These are phyloP conservation scores for Ustilago shanxiensis DNA, from an alignment of 1,284 basidiomycete genomes.

Conservation along the genomic window DNA sequence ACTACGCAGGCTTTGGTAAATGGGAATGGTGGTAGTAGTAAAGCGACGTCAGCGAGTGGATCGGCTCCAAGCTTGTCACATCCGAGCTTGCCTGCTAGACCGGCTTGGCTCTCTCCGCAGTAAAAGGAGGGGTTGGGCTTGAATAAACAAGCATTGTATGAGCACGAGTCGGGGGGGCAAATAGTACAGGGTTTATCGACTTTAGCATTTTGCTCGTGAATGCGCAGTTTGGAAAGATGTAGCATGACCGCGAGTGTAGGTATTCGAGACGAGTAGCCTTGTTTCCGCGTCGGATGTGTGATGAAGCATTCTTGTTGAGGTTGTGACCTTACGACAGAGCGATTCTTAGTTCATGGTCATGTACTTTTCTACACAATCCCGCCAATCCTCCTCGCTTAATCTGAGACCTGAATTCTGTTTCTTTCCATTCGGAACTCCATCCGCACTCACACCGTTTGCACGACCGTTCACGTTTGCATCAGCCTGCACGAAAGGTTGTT, in stretches of 20 bases:
- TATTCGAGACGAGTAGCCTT: no score
- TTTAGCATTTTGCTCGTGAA: background rate
- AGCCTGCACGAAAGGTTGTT: background rate
- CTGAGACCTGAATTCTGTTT: background rate
- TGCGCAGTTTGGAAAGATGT: background rate
- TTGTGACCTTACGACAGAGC: background rate
- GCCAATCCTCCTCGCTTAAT: conserved; percentile 26
- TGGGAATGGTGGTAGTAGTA: background rate
- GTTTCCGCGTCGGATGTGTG: background rate
- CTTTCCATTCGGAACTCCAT: background rate
- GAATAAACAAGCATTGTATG: conserved; percentile 4
- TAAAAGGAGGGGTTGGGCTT: background rate
- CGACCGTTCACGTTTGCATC: background rate
- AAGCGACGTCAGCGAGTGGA: background rate
- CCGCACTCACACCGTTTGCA: background rate
- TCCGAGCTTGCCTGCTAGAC: conserved; percentile 40
- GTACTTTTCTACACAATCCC: conserved; percentile 37
- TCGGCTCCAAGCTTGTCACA: conserved; percentile 11
- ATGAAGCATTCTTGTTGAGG: background rate
- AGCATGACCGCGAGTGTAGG: background rate
- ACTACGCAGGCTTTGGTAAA: background rate
- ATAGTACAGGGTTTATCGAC: background rate
- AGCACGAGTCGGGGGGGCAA: background rate
- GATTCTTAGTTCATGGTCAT: conserved; percentile 27
- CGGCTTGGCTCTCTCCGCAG: conserved; percentile 31